These are phyloP conservation scores for Cinchona pubescens DNA, from an alignment of 257 asterid species.

Conservation along the genomic window DNA sequence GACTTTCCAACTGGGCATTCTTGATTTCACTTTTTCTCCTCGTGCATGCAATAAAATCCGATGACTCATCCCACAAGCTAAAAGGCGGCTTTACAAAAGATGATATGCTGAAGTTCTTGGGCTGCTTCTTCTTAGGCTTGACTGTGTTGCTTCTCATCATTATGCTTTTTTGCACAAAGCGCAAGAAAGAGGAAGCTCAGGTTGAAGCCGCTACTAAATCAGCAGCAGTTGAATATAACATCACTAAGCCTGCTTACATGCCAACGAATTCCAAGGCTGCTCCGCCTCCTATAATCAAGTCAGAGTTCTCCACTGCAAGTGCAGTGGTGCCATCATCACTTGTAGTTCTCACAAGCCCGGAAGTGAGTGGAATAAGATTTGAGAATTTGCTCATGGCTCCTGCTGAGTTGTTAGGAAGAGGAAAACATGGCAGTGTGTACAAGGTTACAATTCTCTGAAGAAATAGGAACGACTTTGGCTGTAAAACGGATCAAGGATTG, in stretches of 20 bases:
- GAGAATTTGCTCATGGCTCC: conserved; percentile 79
- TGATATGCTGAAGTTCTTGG: conserved; percentile 59
- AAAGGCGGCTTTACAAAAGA: conserved; percentile 25
- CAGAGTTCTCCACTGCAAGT: conserved; percentile 34
- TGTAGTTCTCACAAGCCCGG: conserved; percentile 48
- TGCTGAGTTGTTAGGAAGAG: conserved; percentile 80
- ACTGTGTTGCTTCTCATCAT: conserved; percentile 33
- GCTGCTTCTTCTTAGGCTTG: conserved; percentile 51
- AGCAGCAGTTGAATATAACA: conserved; percentile 31
- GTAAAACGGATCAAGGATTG: conserved; percentile 77
- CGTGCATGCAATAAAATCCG: conserved; percentile 19
- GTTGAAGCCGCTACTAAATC: conserved; percentile 24
- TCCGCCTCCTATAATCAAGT: conserved; percentile 22
- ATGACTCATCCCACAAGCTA: conserved; percentile 19
- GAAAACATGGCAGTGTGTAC: conserved; percentile 66
- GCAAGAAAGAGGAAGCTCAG: conserved; percentile 26
- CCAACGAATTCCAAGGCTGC: conserved; percentile 36
- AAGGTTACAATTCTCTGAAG: conserved; percentile 53
- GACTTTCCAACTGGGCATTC: conserved; percentile 23
- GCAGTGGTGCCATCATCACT: conserved; percentile 40
- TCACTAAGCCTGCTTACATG: conserved; percentile 33
- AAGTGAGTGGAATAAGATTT: conserved; percentile 48
- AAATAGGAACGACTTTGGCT: conserved; percentile 42
- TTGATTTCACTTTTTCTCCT: conserved; percentile 31
- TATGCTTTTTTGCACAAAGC: conserved; percentile 34